phyloP scores from a whole-genome alignment of 352 stramenopile genomes.

The Phytophthora quininea region DNA sequence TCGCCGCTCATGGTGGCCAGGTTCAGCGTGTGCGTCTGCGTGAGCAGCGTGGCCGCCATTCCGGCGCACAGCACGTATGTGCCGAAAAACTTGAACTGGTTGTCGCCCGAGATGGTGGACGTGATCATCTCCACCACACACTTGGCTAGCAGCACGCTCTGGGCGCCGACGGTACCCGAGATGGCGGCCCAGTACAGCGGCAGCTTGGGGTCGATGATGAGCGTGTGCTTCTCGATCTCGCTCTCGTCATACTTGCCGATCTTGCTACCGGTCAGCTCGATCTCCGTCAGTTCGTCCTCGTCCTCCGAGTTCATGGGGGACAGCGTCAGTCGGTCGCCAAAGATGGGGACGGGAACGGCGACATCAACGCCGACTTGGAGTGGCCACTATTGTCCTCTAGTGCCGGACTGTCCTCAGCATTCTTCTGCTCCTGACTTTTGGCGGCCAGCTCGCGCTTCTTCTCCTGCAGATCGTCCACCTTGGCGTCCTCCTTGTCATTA shows the following conservation, averaged over 20 bases:
- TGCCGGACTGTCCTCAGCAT: conserved; percentile 29
- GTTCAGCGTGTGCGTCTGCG: conserved; percentile 87
- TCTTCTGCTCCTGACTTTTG: conserved; percentile 34
- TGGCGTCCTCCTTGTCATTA: conserved; percentile 52
- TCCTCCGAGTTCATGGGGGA: conserved; percentile 50
- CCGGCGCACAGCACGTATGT: conserved; percentile 81
- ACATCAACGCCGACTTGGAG: conserved; percentile 65
- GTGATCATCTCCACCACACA: conserved; percentile 88
- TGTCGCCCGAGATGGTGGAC: conserved; percentile 79
- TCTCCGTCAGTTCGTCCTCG: conserved; percentile 64
- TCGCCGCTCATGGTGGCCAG: conserved; percentile 86
- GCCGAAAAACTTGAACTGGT: conserved; percentile 87
- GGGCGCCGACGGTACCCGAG: conserved; percentile 83
- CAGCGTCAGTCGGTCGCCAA: conserved; percentile 53
- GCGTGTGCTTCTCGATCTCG: conserved; percentile 83
- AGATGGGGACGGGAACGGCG: conserved; percentile 83
- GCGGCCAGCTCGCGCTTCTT: conserved; percentile 56
- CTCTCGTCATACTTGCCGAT: conserved; percentile 63
- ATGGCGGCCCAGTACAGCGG: conserved; percentile 89
- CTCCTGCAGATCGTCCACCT: conserved; percentile 60
- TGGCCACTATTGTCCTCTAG: conserved; percentile 37
- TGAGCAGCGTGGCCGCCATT: conserved; percentile 79
- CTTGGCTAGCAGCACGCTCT: conserved; percentile 86
- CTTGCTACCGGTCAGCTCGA: conserved; percentile 57
- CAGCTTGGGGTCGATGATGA: conserved; percentile 87